Evolutionary conservation across 495 filamentous ascomycete genomes (phyloP).

Genomic region (Halenospora varia): DNA sequence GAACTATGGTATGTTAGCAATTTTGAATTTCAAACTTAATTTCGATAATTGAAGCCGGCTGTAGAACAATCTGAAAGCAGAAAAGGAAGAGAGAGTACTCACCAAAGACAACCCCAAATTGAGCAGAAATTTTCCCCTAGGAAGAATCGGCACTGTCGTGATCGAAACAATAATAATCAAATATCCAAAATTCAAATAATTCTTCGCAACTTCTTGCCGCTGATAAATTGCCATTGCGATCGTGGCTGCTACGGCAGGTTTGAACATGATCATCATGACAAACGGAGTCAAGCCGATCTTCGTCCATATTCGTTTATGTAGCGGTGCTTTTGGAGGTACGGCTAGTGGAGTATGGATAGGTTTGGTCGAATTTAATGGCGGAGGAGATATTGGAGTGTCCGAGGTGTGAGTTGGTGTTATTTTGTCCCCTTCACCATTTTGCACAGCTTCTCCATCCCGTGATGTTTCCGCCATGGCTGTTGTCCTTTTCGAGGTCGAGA

Average conservation of each 20-base stretch:
- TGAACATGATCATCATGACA: conserved; percentile 58
- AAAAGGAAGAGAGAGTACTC: background rate
- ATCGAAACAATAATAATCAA: conserved; percentile 2
- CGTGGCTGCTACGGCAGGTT: conserved; percentile 38
- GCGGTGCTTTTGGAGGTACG: background rate
- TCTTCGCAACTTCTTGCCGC: background rate
- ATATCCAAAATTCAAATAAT: background rate
- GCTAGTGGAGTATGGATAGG: background rate
- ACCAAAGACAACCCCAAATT: background rate
- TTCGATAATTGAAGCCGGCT: too few species aligned
- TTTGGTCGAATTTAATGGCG: background rate
- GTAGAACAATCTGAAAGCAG: too few species aligned
- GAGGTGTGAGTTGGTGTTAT: too few species aligned
- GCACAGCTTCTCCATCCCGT: too few species aligned
- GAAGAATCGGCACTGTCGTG: background rate
- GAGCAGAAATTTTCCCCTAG: conserved; percentile 2
- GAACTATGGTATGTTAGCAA: background rate
- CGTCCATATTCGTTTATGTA: conserved; percentile 14
- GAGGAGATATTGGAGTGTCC: too few species aligned
- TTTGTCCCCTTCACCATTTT: too few species aligned
- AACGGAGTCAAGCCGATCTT: conserved; percentile 52
- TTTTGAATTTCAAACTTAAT: too few species aligned
- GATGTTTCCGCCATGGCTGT: too few species aligned
- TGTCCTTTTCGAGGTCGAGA: too few species aligned
- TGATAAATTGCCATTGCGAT: background rate